A percentile compares a stretch with the other conserved stretches of the same genome.
phyloP scores from a whole-genome alignment of 2,329 filamentous ascomycete species.

The Diaporthe sp. region DNA sequence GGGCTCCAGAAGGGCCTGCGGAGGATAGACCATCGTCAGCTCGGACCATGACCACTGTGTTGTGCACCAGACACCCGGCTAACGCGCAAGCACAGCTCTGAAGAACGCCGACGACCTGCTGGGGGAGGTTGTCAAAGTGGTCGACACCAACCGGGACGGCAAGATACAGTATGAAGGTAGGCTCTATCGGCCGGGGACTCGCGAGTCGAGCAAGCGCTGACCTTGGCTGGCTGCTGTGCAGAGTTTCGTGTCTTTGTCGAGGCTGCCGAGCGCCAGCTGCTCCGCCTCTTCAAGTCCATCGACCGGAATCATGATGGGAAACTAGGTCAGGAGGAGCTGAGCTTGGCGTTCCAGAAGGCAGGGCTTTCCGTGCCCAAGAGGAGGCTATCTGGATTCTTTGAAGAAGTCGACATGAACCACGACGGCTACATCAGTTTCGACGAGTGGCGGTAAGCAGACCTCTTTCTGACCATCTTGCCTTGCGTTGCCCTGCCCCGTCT shows the following conservation, averaged over 20 bases:
- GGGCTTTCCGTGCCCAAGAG: constrained; percentile 84
- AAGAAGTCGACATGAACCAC: constrained; percentile 88
- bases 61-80: constrained; percentile 29
- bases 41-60: constrained; percentile 31
- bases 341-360: constrained; percentile 80
- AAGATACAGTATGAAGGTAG: constrained; percentile 91
- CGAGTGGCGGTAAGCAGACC: constrained; percentile 88
- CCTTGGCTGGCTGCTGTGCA: constrained; percentile 53
- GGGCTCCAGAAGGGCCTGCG: constrained; percentile 87
- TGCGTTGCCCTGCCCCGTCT: not conserved
- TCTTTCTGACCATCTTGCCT: constrained; percentile 39
- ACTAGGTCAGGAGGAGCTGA: constrained; percentile 88
- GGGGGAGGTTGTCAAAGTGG: constrained; percentile 81
- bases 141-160: constrained; percentile 89
- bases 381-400: constrained; percentile 88
- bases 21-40: constrained; percentile 90
- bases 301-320: constrained; percentile 88
- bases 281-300: constrained; percentile 85
- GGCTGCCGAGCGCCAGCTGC: constrained; percentile 87
- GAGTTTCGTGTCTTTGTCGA: constrained; percentile 94
- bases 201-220: constrained; percentile 31
- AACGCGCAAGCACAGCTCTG: constrained; percentile 63
- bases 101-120: constrained; percentile 94
- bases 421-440: constrained; percentile 92
- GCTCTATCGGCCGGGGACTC: constrained; percentile 45